Percentiles rank a stretch among this genome's conserved stretches.
Conservation (phyloP, 2,329 filamentous ascomycete species). For the Celoporthe dispersa region DNA sequence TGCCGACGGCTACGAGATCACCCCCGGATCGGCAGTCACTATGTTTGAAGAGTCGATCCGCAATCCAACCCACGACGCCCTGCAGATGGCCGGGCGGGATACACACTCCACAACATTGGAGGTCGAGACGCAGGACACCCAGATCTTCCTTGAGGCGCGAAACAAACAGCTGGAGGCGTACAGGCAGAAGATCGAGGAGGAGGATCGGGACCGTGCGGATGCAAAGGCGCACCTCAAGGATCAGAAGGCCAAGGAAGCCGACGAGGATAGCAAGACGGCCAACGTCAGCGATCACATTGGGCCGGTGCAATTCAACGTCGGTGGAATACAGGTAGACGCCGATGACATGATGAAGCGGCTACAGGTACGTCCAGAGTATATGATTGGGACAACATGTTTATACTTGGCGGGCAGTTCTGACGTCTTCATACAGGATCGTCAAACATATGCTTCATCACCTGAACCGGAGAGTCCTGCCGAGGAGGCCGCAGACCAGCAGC, state of each 20-base stretch:
- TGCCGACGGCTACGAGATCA: conserved; percentile 35
- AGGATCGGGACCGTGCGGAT: conserved; percentile 36
- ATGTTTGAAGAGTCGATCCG: conserved; percentile 81
- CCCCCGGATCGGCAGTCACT: conserved; percentile 66
- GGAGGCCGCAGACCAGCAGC: conserved; percentile 35
- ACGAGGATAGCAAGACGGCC: conserved; percentile 42
- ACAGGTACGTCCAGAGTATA: conserved; percentile 62
- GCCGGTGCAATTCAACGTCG: conserved; percentile 97
- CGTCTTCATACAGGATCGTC: conserved; percentile 56
- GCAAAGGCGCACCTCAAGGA: conserved; percentile 53
- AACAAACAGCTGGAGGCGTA: conserved; percentile 72
- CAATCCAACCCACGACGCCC: conserved; percentile 69
- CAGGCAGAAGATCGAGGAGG: conserved; percentile 62
- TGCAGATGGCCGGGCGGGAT: conserved; percentile 57
- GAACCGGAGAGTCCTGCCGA: conserved; percentile 48
- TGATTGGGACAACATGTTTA: not conserved
- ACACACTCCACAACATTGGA: conserved; percentile 56
- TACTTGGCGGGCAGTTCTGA: not conserved
- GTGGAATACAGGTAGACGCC: conserved; percentile 93
- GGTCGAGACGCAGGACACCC: conserved; percentile 72
- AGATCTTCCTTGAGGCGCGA: conserved; percentile 77
- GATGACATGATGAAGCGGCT: conserved; percentile 89
- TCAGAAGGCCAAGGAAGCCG: conserved; percentile 46
- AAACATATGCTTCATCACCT: conserved; percentile 54
- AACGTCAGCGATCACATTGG: conserved; percentile 81